Evolutionary conservation across 2,329 filamentous ascomycete genomes (phyloP).

Genomic region (Pleoardoris graminearum): DNA sequence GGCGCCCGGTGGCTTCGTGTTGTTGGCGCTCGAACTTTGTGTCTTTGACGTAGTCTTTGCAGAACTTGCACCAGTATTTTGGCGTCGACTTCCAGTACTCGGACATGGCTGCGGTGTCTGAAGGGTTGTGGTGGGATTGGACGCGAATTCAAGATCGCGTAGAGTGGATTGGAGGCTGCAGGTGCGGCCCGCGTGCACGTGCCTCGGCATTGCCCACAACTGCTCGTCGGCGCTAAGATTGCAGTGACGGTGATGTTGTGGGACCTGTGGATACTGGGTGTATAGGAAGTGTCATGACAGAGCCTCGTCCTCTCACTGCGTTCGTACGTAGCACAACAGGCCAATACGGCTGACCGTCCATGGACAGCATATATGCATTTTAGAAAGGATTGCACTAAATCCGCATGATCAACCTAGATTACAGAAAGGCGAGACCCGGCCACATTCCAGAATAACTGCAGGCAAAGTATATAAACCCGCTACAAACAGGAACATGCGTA

Average conservation of each 20-base stretch:
- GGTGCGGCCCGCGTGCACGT: not conserved
- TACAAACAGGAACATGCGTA: no score
- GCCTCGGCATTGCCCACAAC: not conserved
- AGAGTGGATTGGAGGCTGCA: not conserved
- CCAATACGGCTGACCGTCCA: no score
- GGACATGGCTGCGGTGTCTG: slow-evolving; percentile 60
- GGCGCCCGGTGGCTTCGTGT: slow-evolving; percentile 83
- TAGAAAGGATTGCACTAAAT: no score
- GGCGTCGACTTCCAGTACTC: slow-evolving; percentile 99
- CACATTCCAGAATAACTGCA: no score
- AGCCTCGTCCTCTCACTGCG: no score
- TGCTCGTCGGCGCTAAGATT: not conserved
- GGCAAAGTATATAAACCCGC: no score
- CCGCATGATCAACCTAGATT: no score
- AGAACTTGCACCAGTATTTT: slow-evolving; percentile 98
- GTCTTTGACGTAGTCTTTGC: slow-evolving; percentile 85
- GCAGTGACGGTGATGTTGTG: not conserved
- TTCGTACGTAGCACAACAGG: no score
- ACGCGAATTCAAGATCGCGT: not conserved
- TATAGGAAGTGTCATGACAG: no score
- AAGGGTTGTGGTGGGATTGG: not conserved
- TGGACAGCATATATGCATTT: no score
- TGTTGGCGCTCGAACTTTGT: slow-evolving; percentile 87
- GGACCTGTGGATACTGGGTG: no score
- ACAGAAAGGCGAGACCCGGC: no score